Conservation (phyloP, 140 eudicot species). For the Anethum foeniculum region DNA sequence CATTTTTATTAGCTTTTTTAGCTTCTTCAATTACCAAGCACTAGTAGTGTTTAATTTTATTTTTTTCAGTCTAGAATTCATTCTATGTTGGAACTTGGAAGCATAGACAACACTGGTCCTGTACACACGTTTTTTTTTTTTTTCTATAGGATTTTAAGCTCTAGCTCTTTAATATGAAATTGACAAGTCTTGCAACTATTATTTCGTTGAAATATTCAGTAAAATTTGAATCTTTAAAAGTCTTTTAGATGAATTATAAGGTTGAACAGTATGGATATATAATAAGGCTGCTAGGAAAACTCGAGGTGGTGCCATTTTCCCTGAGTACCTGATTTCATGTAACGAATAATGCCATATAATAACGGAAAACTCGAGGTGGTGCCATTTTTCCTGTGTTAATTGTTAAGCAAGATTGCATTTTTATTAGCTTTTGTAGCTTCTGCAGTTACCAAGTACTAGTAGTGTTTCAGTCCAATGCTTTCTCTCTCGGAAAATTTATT, state of each 20-base stretch:
- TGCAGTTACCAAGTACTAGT: not conserved
- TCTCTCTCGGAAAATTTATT: too few relatives aligned
- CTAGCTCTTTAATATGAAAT: not conserved
- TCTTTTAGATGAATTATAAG: too few relatives aligned
- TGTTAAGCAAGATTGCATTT: not conserved
- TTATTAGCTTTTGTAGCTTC: not conserved
- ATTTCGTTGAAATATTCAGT: not conserved
- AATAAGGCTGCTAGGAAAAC: not conserved
- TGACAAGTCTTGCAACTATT: not conserved
- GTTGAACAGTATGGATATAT: not conserved
- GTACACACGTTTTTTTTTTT: not conserved
- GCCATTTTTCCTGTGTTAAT: not conserved
- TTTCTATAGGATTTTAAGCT: not conserved
- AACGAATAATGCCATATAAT: not conserved
- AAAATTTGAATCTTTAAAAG: not conserved
- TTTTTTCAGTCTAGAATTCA: not conserved
- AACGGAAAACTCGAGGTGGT: too few relatives aligned
- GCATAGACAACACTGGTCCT: not conserved
- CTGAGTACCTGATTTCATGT: not conserved
- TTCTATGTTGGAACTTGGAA: not conserved
- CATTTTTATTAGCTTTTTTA: not conserved
- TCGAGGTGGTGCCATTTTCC: not conserved
- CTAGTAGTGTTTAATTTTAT: too few relatives aligned
- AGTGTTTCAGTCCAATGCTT: too few relatives aligned
- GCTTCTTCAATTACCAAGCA: not conserved